phyloP scores from a whole-genome alignment of 2,329 filamentous ascomycete species.

The Colletotrichum sp. region DNA sequence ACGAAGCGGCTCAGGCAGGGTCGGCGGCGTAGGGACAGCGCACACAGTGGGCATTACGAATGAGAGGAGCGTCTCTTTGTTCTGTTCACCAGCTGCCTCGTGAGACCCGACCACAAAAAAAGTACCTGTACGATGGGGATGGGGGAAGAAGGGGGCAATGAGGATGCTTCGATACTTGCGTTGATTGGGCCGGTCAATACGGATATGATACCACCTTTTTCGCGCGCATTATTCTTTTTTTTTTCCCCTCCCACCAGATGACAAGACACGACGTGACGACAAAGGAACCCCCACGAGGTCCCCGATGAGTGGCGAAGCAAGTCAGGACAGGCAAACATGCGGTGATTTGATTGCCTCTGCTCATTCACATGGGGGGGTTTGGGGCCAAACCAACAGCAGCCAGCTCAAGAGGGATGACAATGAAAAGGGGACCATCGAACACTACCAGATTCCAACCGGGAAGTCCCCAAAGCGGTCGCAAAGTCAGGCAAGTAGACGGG shows the following conservation, averaged over 20 bases:
- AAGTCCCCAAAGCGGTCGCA: slow-evolving; percentile 6
- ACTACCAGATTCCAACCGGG: neutral
- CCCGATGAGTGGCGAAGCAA: neutral
- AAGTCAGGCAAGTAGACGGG: neutral
- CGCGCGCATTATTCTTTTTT: neutral
- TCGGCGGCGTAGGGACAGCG: neutral
- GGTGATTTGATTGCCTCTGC: neutral
- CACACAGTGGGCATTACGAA: neutral
- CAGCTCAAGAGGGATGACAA: neutral
- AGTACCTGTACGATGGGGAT: slow-evolving; percentile 8
- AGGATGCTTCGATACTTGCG: neutral
- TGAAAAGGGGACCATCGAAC: neutral
- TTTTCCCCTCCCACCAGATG: neutral
- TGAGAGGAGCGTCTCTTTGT: neutral
- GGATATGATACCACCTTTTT: slow-evolving; percentile 11
- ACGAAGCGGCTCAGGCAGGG: neutral
- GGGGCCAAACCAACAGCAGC: neutral
- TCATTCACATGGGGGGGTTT: neutral
- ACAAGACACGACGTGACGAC: neutral
- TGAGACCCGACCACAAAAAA: neutral
- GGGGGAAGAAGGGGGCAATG: neutral
- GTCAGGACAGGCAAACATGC: neutral
- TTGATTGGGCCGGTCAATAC: neutral
- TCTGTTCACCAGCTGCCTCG: neutral
- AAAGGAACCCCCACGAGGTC: neutral